These are phyloP conservation scores for Syzygium aqueum DNA, from an alignment of 345 rosid species.

Conservation along the genomic window DNA sequence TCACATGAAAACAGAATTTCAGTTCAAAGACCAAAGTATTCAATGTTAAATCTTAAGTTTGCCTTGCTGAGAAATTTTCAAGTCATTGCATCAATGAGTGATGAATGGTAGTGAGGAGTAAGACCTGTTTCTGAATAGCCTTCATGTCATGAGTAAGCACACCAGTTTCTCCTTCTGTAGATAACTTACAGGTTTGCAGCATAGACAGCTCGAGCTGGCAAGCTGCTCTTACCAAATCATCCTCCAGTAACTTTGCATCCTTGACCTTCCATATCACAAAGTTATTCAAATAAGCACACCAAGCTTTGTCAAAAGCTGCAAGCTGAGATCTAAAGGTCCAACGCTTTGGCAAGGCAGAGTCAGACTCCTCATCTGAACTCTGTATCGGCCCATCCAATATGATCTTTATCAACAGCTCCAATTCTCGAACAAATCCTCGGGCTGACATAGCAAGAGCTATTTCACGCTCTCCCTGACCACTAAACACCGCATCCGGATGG, in stretches of 20 bases:
- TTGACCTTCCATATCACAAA: conserved; percentile 97
- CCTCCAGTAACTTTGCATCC: conserved; percentile 84
- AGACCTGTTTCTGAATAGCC: conserved; percentile 89
- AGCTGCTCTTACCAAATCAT: conserved; percentile 90
- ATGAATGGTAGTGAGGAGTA: neutral
- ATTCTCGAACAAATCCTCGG: conserved; percentile 45
- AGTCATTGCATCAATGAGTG: neutral
- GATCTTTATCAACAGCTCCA: conserved; percentile 64
- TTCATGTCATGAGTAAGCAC: conserved; percentile 83
- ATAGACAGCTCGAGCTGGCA: conserved; percentile 98
- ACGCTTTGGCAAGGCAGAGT: conserved; percentile 25
- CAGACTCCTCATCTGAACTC: conserved; percentile 47
- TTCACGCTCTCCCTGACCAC: conserved; percentile 85
- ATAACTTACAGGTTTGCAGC: conserved; percentile 84
- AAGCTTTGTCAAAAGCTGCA: conserved; percentile 71
- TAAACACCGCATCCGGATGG: conserved; percentile 95
- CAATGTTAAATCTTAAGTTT: neutral
- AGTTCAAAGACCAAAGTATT: neutral
- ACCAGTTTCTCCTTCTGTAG: conserved; percentile 45
- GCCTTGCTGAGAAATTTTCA: neutral
- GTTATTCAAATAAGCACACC: conserved; percentile 75
- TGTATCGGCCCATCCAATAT: conserved; percentile 65
- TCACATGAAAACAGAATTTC: neutral
- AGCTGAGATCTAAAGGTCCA: conserved; percentile 74
- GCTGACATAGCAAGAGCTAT: conserved; percentile 64